Evolutionary conservation across 768 basidiomycete genomes (phyloP).

Genomic region (Naganishia antarctica): DNA sequence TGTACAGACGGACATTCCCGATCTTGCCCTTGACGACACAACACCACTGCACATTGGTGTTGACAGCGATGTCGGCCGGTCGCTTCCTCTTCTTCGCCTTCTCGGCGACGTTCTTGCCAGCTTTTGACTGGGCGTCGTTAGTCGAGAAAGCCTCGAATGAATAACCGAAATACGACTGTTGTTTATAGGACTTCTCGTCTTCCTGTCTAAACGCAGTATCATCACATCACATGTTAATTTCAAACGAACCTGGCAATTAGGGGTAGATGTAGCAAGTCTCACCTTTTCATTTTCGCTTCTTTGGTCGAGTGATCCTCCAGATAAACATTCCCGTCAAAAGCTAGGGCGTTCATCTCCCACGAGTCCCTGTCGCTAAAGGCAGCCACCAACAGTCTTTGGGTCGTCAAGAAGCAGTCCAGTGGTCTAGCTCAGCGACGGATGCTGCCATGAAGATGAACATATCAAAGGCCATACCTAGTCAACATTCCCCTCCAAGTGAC

Average conservation of each 20-base stretch:
- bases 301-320: conserved; percentile 44
- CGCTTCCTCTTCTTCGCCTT: conserved; percentile 19
- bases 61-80: conserved; percentile 35
- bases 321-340: conserved; percentile 45
- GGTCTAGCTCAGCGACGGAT: neutral
- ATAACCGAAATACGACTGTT: conserved; percentile 43
- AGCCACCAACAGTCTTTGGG: conserved; percentile 45
- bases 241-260: no score
- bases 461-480: no score
- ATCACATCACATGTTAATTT: no score
- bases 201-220: conserved; percentile 28
- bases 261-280: no score
- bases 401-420: neutral
- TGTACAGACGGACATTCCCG: conserved; percentile 42
- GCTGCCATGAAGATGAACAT: no score
- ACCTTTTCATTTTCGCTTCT: conserved; percentile 34
- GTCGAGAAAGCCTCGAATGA: conserved; percentile 49
- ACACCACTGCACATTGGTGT: conserved; percentile 50
- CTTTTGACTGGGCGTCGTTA: neutral
- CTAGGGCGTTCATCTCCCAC: conserved; percentile 48
- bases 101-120: conserved; percentile 1
- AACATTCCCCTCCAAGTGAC: conserved; percentile 50
- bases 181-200: conserved; percentile 36
- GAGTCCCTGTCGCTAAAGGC: conserved; percentile 45
- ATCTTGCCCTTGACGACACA: conserved; percentile 46